Conservation (phyloP, 805 yeast genomes). For the Cyberlindnera misumaiensis region DNA sequence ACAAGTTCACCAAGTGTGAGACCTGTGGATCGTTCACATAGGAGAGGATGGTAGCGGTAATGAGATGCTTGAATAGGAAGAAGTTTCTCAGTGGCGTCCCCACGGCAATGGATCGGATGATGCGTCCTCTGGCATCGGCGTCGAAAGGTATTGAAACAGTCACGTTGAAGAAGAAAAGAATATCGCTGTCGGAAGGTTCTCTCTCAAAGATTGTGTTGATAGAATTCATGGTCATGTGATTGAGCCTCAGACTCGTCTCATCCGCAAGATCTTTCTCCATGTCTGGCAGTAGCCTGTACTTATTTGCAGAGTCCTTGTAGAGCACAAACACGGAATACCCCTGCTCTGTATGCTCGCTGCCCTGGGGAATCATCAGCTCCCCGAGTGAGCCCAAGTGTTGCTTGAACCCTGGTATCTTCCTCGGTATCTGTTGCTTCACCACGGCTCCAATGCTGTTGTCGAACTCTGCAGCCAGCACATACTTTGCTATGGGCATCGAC, state of each 20-base stretch:
- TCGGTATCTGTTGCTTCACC: conserved; percentile 55
- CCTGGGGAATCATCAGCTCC: conserved; percentile 57
- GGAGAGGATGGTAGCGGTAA: conserved; percentile 41
- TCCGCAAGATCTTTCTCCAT: conserved; percentile 14
- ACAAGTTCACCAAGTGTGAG: conserved; percentile 15
- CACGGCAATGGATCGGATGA: conserved; percentile 52
- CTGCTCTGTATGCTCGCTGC: conserved; percentile 47
- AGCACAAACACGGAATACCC: conserved; percentile 53
- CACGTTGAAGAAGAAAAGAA: conserved; percentile 49
- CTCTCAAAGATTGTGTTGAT: conserved; percentile 20
- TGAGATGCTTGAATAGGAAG: conserved; percentile 51
- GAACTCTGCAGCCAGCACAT: conserved; percentile 67
- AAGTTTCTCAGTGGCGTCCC: conserved; percentile 48
- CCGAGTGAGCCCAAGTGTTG: conserved; percentile 33
- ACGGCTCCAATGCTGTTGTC: conserved; percentile 72
- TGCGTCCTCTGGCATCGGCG: conserved; percentile 45
- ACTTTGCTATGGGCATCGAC: conserved; percentile 36
- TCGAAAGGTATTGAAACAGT: conserved; percentile 41
- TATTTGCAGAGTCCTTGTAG: conserved; percentile 30
- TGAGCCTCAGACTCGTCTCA: conserved; percentile 7
- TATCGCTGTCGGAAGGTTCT: conserved; percentile 22
- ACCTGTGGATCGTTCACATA: conserved; percentile 21
- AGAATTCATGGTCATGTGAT: conserved; percentile 9
- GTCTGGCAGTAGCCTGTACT: conserved; percentile 17
- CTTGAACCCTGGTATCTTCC: conserved; percentile 30